Evolutionary conservation across 148 eudicot genomes (phyloP), one percentile per base, ranked within the genome.

Genomic region (Persicaria maculosa): DNA sequence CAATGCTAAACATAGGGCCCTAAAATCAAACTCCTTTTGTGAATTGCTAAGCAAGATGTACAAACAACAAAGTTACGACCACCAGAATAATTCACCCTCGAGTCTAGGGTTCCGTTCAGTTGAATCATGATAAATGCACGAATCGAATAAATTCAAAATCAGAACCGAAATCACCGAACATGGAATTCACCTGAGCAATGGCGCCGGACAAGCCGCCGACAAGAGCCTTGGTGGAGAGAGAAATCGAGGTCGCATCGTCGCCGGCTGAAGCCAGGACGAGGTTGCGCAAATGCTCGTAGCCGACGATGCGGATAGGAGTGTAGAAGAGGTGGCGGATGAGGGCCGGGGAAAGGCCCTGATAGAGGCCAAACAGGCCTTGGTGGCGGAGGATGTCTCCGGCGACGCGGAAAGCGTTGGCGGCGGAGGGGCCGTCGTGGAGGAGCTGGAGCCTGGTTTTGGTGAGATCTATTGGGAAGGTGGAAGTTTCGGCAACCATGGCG

Each of bases 161-260:
- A 43, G 45, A 58, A 22, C 19, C 4, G 62, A 17, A 31, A 50
- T 67, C 19, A 58, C 40, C 45, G 8, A 45, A 44, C 48, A n/a
- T 7, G 54, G 0, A 80, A 43, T 17, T 72, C 81, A 93, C 98
- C 98, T 93, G 97, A 74, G 98, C 98, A 78, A 88, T 65, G 40
- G 83, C 91, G 47, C 98, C 98, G 43, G 98, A 93, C 22, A 84
- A 25, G 20, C 98, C 96, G 9, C 98, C 98, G 58, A 89, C 79
- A 40, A 89, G 58, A 0, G 92, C 96, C 72, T 91, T 93, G 17
- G 59, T 72, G 9, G 77, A 74, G 52, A 90, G 84, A 44, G 93
- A 80, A 74, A 85, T 76, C 14, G 80, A 72, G 8, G 31, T 40
- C 7, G 61, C 81, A 61, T 44, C 71, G 11, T 76, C 62, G 9